phyloP scores from a whole-genome alignment of 768 basidiomycete species.

The Boletus pseudopeckii region DNA sequence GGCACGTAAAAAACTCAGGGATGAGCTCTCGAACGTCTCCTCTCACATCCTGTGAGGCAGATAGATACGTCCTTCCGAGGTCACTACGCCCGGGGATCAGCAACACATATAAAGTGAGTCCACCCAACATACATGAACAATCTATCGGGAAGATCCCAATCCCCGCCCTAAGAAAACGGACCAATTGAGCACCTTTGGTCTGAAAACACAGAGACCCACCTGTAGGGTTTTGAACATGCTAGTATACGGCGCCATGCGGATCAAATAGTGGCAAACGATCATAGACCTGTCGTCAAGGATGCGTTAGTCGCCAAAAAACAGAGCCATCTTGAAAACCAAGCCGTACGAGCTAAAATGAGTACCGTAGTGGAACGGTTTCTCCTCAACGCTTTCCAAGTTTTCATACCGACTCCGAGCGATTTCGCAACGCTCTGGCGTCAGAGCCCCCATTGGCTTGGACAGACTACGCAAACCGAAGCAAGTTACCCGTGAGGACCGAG shows the following conservation, averaged over 20 bases:
- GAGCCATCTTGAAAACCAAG: not conserved
- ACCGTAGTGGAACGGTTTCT: constrained; percentile 89
- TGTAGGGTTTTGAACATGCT: constrained; percentile 92
- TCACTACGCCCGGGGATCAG: constrained; percentile 45
- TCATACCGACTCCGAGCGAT: constrained; percentile 73
- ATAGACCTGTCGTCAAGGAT: constrained; percentile 50
- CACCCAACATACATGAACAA: constrained; percentile 59
- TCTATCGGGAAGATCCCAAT: constrained; percentile 91
- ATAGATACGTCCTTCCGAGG: constrained; percentile 75
- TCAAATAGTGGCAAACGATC: constrained; percentile 94
- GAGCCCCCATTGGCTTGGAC: constrained; percentile 85
- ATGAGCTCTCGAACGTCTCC: constrained; percentile 94
- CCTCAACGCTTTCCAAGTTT: constrained; percentile 73
- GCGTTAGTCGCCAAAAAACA: constrained; percentile 1
- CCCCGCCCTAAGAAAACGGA: constrained; percentile 62
- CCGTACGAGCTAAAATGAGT: constrained; percentile 83
- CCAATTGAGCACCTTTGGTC: not conserved
- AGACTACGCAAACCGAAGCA: constrained; percentile 45
- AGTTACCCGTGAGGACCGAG: not conserved
- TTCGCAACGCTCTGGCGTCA: constrained; percentile 69
- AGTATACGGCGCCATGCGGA: constrained; percentile 86
- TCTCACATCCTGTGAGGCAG: constrained; percentile 79
- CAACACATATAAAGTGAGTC: not conserved
- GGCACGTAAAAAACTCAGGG: constrained; percentile 83
- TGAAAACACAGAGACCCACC: constrained; percentile 30